Percentiles rank a stretch among this genome's conserved stretches.
These are phyloP conservation scores for Diaporthe helianthi DNA, from an alignment of 2,329 filamentous ascomycete species.

Conservation along the genomic window DNA sequence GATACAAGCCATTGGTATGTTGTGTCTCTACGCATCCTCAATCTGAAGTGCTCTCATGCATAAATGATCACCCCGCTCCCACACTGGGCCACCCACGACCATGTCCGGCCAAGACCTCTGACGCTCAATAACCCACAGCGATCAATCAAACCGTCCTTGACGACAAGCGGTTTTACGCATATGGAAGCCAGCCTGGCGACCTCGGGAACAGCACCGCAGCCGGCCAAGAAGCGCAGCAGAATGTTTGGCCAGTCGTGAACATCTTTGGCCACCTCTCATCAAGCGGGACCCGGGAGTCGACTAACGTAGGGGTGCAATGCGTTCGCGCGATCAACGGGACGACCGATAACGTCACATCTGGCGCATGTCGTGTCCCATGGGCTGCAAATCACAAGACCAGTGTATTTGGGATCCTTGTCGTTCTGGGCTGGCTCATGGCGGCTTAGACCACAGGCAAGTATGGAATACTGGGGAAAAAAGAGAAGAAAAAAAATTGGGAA, in stretches of 20 bases:
- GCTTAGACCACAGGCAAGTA: background rate
- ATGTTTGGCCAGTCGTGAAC: constrained; percentile 23
- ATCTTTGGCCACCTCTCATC: constrained; percentile 25
- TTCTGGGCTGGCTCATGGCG: background rate
- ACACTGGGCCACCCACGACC: too few species aligned
- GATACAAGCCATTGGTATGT: background rate
- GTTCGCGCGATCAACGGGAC: constrained; percentile 24
- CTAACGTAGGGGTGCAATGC: constrained; percentile 23
- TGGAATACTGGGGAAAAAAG: too few species aligned
- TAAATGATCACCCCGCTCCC: too few species aligned
- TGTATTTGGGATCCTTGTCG: background rate
- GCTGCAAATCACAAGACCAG: background rate
- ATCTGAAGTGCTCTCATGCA: too few species aligned
- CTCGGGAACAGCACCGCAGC: constrained; percentile 10
- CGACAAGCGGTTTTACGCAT: constrained; percentile 29
- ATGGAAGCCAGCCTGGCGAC: constrained; percentile 8
- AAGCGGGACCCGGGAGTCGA: background rate
- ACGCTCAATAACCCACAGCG: background rate
- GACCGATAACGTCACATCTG: constrained; percentile 13
- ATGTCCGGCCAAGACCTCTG: background rate
- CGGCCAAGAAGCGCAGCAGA: constrained; percentile 8
- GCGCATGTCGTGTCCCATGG: background rate
- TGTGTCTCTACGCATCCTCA: too few species aligned
- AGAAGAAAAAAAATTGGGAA: background rate
- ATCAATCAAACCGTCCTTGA: constrained; percentile 26